These are phyloP conservation scores for Stephania yunnanensis DNA, from an alignment of 164 flowering plant genomes.

Conservation along the genomic window DNA sequence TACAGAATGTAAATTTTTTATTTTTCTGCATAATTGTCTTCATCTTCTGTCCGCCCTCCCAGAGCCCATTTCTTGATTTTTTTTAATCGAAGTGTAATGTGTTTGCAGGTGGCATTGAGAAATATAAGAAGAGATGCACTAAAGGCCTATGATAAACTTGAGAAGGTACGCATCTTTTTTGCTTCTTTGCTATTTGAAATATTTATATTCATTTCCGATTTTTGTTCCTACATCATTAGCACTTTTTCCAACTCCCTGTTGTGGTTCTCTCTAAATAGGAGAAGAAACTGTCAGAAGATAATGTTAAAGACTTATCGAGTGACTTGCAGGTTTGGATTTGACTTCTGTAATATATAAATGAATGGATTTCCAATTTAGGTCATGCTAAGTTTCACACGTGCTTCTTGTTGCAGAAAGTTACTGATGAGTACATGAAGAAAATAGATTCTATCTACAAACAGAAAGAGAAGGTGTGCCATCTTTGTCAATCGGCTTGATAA, in stretches of 20 bases:
- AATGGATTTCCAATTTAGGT: not conserved
- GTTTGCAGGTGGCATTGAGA: constrained; percentile 74
- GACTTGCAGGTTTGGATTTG: constrained; percentile 73
- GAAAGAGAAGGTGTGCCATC: constrained; percentile 76
- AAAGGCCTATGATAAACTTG: constrained; percentile 88
- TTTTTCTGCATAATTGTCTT: not conserved
- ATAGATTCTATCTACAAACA: constrained; percentile 70
- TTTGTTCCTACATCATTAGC: not conserved
- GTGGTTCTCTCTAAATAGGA: constrained; percentile 42
- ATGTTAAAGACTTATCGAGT: constrained; percentile 79
- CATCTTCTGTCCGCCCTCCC: not conserved
- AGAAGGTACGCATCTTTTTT: constrained; percentile 55
- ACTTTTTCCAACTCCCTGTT: not conserved
- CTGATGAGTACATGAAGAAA: constrained; percentile 89
- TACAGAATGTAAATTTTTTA: not conserved
- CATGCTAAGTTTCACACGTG: not conserved
- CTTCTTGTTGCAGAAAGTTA: constrained; percentile 57
- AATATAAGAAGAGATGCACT: constrained; percentile 92
- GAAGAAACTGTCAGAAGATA: constrained; percentile 93
- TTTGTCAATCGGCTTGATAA: not conserved
- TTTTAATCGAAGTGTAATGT: not conserved
- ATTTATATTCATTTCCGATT: not conserved
- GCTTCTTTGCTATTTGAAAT: not conserved
- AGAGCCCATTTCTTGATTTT: not conserved
- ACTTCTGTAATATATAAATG: constrained; percentile 5